phyloP scores from a whole-genome alignment of 768 basidiomycete genomes.

The Cystoderma amianthinum region DNA sequence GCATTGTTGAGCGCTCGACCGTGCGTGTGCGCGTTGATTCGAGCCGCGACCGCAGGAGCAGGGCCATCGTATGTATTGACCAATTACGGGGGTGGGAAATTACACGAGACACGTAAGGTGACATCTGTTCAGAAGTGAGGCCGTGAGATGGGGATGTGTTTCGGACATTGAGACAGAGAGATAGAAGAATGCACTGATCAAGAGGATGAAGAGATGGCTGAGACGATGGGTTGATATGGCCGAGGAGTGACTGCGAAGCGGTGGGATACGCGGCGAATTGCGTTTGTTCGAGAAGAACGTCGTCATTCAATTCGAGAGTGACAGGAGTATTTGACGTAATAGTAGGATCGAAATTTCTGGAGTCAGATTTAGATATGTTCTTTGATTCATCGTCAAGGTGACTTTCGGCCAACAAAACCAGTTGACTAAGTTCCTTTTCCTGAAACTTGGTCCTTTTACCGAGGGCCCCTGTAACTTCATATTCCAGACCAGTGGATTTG shows the following conservation, averaged over 20 bases:
- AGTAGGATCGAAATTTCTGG: not conserved
- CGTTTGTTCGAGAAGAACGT: constrained; percentile 92
- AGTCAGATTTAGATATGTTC: constrained; percentile 4
- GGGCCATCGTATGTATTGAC: constrained; percentile 95
- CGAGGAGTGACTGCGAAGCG: constrained; percentile 37
- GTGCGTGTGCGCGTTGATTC: constrained; percentile 87
- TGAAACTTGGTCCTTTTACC: constrained; percentile 96
- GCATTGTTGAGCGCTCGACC: constrained; percentile 86
- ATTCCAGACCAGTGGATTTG: constrained; percentile 70
- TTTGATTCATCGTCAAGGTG: constrained; percentile 32
- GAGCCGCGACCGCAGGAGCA: constrained; percentile 87
- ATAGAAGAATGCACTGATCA: constrained; percentile 89
- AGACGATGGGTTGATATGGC: constrained; percentile 71
- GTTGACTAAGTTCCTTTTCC: constrained; percentile 74
- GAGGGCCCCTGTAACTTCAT: constrained; percentile 87
- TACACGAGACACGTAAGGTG: constrained; percentile 86
- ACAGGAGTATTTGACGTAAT: constrained; percentile 63
- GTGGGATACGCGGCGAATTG: constrained; percentile 71
- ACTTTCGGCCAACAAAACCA: constrained; percentile 91
- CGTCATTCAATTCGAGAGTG: constrained; percentile 83
- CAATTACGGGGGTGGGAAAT: constrained; percentile 89
- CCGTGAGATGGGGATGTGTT: constrained; percentile 89
- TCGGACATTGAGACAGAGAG: constrained; percentile 84
- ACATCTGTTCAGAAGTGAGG: constrained; percentile 87
- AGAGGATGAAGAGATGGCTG: constrained; percentile 89